Base-by-base conservation (phyloP, 139 green algal species). In the Nannochloris sp. region DNA sequence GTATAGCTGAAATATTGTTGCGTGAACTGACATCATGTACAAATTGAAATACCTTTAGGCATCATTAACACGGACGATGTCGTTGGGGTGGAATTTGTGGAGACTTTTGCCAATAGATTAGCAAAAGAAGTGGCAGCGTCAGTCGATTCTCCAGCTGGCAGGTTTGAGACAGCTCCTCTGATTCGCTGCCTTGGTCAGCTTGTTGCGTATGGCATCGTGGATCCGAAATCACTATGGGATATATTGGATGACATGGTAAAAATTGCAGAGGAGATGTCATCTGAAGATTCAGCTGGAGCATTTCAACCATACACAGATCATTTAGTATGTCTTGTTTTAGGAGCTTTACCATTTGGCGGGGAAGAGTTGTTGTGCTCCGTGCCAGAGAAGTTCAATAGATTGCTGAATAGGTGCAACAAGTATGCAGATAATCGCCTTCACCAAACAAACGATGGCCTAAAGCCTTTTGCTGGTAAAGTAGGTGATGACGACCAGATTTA, bases 291-390 rank as follows among this genome's bases (percentile, higher is more conserved):
- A 34, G 76, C 78, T 4, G 57, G 74, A n/a, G 48, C 60, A 0
- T 87, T 82, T 75, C 88, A 95, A 81, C 87, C 87, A 0, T 92
- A 83, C 64, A 60, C 74, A 2, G 88, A 95, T 68, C 68, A 70
- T 25, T 61, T 94, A 57, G 81, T 90, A 43, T 78, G 82, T 60
- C 16, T 21, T 4, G 81, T 63, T 19, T 55, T 95, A 29, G 61
- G 75, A 54, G 81, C 74, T 19, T 70, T 95, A 68, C 81, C 83
- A 18, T 95, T 80, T 80, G 76, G 75, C 3, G 83, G 76, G 2
- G 7, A 34, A 4, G 81, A 85, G 53, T 74, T 95, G 46, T 58
- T 67, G 15, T 70, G 73, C n/a, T 69, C 72, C 18, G 72, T 61
- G 15, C 50, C 71, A 6, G 62, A 51, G 0, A 75, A 78, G 43